phyloP scores from a whole-genome alignment of 768 basidiomycete genomes.

The Pleurotus sapidus region DNA sequence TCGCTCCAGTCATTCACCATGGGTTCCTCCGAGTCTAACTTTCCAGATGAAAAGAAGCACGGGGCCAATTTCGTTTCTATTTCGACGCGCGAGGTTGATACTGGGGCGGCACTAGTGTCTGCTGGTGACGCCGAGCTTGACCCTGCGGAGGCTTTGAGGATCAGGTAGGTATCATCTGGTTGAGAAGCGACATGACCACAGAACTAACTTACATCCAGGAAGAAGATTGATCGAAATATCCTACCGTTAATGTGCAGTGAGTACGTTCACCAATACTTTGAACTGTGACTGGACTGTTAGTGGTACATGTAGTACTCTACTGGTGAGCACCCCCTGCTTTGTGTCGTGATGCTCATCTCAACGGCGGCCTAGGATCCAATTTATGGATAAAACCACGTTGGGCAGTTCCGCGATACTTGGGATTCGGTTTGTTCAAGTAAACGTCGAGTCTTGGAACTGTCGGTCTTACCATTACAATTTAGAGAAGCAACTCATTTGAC shows the following conservation, averaged over 20 bases:
- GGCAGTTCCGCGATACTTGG: conserved; percentile 69
- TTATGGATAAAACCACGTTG: conserved; percentile 75
- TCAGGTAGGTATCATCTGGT: conserved; percentile 38
- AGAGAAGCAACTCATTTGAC: conserved; percentile 62
- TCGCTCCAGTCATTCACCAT: not conserved
- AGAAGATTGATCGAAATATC: conserved; percentile 67
- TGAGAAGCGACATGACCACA: not conserved
- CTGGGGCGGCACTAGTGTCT: conserved; percentile 55
- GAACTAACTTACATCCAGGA: conserved; percentile 20
- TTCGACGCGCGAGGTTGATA: conserved; percentile 52
- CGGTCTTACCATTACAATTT: not conserved
- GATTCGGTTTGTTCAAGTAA: conserved; percentile 45
- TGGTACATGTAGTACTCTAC: conserved; percentile 43
- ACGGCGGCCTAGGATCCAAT: conserved; percentile 54
- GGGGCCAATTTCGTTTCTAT: conserved; percentile 32
- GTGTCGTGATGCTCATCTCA: not conserved
- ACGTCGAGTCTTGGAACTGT: not conserved
- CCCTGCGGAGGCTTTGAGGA: conserved; percentile 45
- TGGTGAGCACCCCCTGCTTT: conserved; percentile 32
- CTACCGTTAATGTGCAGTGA: conserved; percentile 71
- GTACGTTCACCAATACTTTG: conserved; percentile 21
- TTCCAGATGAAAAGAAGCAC: conserved; percentile 23
- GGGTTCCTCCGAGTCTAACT: conserved; percentile 8
- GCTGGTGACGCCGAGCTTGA: conserved; percentile 43
- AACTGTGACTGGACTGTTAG: not conserved